Percentiles rank a stretch among this genome's conserved stretches.
Evolutionary conservation across 2,329 filamentous ascomycete genomes (phyloP).

Genomic region (Aureobasidium sp.): DNA sequence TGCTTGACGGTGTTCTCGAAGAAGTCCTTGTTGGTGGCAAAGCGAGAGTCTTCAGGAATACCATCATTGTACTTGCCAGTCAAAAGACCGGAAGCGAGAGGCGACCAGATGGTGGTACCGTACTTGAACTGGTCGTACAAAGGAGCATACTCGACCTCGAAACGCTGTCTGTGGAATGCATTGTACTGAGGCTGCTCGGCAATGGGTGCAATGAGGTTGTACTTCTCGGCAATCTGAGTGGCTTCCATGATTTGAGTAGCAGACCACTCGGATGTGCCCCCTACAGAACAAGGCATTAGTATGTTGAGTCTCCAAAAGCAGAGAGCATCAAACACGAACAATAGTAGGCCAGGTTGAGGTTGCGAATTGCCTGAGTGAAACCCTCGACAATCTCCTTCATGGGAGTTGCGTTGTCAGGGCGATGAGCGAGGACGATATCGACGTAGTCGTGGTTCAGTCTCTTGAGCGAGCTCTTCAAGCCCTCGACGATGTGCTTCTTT

Average conservation of each 20-base stretch:
- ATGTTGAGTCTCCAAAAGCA: not conserved
- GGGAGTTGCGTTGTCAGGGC: constrained; percentile 50
- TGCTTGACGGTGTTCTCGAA: constrained; percentile 51
- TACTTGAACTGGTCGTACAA: constrained; percentile 52
- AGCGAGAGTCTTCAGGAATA: constrained; percentile 54
- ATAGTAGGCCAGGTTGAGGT: constrained; percentile 56
- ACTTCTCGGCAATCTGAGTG: constrained; percentile 46
- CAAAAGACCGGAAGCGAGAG: constrained; percentile 50
- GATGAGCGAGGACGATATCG: constrained; percentile 57
- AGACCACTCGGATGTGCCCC: constrained; percentile 57
- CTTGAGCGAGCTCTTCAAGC: constrained; percentile 50
- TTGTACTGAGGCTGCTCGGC: constrained; percentile 21
- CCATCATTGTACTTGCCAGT: constrained; percentile 61
- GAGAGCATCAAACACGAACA: constrained; percentile 28
- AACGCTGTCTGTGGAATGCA: constrained; percentile 52
- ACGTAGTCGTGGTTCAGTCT: constrained; percentile 60
- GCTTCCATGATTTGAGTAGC: constrained; percentile 55
- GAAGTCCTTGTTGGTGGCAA: constrained; percentile 51
- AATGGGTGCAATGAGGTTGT: constrained; percentile 53
- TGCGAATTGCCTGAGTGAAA: constrained; percentile 45
- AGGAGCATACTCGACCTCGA: constrained; percentile 55
- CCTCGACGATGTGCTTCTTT: constrained; percentile 50
- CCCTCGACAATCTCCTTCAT: constrained; percentile 56
- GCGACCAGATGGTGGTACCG: constrained; percentile 52
- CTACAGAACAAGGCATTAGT: not conserved